phyloP scores from a whole-genome alignment of 2,329 filamentous ascomycete species.

The Hypoxylon sp. region DNA sequence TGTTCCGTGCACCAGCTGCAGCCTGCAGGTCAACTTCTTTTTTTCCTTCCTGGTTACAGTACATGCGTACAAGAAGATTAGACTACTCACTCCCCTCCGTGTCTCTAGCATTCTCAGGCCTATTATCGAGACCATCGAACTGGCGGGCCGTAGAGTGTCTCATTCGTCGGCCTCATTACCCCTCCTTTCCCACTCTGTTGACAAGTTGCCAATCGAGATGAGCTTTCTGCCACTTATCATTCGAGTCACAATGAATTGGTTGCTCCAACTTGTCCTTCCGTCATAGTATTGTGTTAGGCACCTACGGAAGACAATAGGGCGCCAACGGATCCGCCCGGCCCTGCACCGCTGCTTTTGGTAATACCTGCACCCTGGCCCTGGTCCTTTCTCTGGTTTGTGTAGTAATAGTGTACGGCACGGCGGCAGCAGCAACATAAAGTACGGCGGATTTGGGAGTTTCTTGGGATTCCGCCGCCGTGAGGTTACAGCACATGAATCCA shows the following conservation, averaged over 20 bases:
- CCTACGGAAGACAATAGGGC: conserved; percentile 37
- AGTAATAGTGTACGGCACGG: conserved; percentile 32
- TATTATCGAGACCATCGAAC: conserved; percentile 37
- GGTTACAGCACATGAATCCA: conserved; percentile 46
- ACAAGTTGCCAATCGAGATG: conserved; percentile 35
- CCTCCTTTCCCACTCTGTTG: conserved; percentile 34
- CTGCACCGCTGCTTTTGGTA: conserved; percentile 35
- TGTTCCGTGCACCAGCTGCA: conserved; percentile 41
- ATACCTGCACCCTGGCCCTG: conserved; percentile 20
- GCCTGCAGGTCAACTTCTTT: conserved; percentile 34
- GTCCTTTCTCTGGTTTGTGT: conserved; percentile 27
- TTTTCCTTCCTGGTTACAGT: conserved; percentile 25
- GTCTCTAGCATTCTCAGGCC: conserved; percentile 27
- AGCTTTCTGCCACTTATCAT: conserved; percentile 24
- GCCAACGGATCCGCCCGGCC: conserved; percentile 38
- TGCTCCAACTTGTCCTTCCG: conserved; percentile 37
- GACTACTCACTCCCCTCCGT: conserved; percentile 43
- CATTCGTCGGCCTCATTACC: conserved; percentile 38
- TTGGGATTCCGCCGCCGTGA: conserved; percentile 33
- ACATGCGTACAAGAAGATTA: conserved; percentile 23
- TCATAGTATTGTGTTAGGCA: conserved; percentile 44
- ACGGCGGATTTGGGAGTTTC: conserved; percentile 23
- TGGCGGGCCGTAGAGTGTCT: conserved; percentile 34
- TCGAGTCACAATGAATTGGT: conserved; percentile 40
- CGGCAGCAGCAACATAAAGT: conserved; percentile 14